These are phyloP conservation scores for Straminergon stramineum DNA, from an alignment of 225 moss, liverwort and hornwort species.

Conservation along the genomic window DNA sequence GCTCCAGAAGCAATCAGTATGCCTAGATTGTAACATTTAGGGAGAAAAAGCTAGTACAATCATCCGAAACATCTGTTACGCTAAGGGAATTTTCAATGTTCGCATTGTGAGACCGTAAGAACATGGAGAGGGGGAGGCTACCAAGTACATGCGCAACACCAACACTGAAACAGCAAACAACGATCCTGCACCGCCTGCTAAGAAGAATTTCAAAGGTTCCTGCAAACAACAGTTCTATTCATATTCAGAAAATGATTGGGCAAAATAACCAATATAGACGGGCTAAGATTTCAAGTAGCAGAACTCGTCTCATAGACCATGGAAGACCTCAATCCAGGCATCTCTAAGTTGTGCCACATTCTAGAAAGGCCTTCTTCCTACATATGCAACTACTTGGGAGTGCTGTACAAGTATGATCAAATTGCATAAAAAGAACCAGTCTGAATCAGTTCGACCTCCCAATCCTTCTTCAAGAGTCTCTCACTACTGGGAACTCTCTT, in stretches of 20 bases:
- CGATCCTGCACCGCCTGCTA: conserved; percentile 59
- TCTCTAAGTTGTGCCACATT: background rate
- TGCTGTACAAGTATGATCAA: background rate
- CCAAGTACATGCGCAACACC: conserved; percentile 73
- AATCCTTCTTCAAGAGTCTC: background rate
- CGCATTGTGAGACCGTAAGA: background rate
- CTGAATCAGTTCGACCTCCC: background rate
- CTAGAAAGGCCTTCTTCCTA: background rate
- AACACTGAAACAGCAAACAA: conserved; percentile 56
- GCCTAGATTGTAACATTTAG: background rate
- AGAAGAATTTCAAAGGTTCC: conserved; percentile 55
- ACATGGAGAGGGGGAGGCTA: conserved; percentile 19
- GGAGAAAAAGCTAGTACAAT: background rate
- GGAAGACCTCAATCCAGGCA: background rate
- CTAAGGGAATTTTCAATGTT: background rate
- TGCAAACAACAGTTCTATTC: conserved; percentile 9
- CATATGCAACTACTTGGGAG: background rate
- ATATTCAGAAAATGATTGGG: background rate
- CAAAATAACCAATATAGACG: background rate
- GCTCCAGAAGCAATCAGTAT: background rate
- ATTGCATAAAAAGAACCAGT: background rate
- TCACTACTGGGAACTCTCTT: background rate
- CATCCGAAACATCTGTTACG: background rate
- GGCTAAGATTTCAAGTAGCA: background rate
- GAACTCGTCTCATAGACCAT: background rate